Base-by-base conservation (phyloP, 257 asterid species). In the Ilex aquifolium region DNA sequence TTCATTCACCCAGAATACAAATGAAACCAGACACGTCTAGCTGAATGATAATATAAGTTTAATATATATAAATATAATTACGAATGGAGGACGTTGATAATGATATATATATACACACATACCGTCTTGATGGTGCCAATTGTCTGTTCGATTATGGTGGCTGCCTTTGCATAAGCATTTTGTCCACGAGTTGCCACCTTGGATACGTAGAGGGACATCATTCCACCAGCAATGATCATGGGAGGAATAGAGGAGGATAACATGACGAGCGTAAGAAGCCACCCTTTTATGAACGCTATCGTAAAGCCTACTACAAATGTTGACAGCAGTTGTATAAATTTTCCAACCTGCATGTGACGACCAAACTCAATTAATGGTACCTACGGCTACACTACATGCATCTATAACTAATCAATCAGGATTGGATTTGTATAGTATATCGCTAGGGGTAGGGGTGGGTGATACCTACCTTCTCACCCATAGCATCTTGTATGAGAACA, bases 241-340 rank as follows among this genome's bases (percentile, higher is more conserved):
- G 78, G 96, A 10, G 97, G 97, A 63, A 88, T 81, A 57, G 87
- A 80, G 5, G 96, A 82, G 5, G 96, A 82, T 39, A 85, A 46
- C 93, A 90, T 79, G 69, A 90, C 89, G 0, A 90, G 84, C 0
- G 97, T 81, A 39, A 90, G 95, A 58, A 88, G 93, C 97, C 97
- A 90, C 1, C 93, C 95, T 63, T 88, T 84, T 31, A 69, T 48
- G 60, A 90, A 90, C 57, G 97, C 93, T 15, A 90, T 72, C 13
- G 72, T 57, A 62, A 85, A 90, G 6, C 97, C 96, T 46, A 96
- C 96, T 2, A 90, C 36, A 57, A 90, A 85, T 3, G 96, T 88
- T 1, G 96, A 61, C 69, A 81, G 63, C 15, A 84, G 57, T 88
- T 90, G 96, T 64, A 80, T 75, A 36, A 88, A 88, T 68, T 90